phyloP scores from a whole-genome alignment of 768 basidiomycete genomes.

The Agrocybe pediades region DNA sequence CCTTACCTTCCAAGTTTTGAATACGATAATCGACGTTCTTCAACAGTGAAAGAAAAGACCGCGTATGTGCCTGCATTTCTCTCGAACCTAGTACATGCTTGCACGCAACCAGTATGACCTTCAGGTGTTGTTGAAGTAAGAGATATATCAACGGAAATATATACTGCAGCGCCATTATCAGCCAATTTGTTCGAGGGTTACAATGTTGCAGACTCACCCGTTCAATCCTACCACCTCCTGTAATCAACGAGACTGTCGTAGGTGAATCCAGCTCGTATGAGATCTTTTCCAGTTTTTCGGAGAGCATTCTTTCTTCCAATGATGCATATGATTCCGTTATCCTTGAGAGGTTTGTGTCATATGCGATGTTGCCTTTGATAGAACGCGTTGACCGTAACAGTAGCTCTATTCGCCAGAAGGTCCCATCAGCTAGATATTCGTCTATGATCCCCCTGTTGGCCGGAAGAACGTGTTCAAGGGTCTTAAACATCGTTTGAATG shows the following conservation, averaged over 20 bases:
- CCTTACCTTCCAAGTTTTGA: conserved; percentile 33
- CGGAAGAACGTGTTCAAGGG: conserved; percentile 29
- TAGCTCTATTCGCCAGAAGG: conserved; percentile 36
- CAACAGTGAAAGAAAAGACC: conserved; percentile 32
- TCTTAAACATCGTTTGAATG: conserved; percentile 32
- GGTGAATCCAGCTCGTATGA: conserved; percentile 34
- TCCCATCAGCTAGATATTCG: conserved; percentile 33
- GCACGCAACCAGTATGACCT: conserved; percentile 32
- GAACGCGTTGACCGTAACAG: conserved; percentile 33
- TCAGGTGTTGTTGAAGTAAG: conserved; percentile 31
- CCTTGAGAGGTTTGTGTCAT: conserved; percentile 27
- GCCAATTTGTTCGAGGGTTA: background rate
- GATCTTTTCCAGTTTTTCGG: conserved; percentile 28
- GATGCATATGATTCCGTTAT: conserved; percentile 27
- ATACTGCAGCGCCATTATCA: conserved; percentile 24
- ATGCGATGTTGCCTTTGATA: conserved; percentile 25
- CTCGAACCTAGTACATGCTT: conserved; percentile 34
- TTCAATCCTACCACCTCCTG: conserved; percentile 37
- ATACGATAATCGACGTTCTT: conserved; percentile 31
- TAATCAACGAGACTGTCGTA: conserved; percentile 33
- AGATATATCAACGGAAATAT: conserved; percentile 36
- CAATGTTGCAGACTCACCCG: conserved; percentile 22
- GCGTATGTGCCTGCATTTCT: conserved; percentile 29
- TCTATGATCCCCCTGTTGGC: conserved; percentile 33
- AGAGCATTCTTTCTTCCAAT: conserved; percentile 31